Base-by-base conservation (phyloP, 1,139 yeast genomes). In the Blastobotrys buckinghamii region DNA sequence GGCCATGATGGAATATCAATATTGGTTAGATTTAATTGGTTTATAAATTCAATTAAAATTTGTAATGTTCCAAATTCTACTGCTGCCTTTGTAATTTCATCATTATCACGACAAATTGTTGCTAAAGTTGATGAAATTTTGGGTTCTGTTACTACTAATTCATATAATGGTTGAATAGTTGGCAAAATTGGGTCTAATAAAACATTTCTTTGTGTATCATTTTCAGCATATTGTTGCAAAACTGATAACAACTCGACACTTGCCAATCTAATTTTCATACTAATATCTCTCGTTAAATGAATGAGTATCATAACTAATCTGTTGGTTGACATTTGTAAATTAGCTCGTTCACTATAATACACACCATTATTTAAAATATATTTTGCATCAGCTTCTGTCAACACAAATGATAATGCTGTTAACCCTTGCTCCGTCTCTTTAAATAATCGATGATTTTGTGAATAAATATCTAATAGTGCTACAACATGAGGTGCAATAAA, bases 11-110 rank as follows among this genome's bases (percentile, higher is more conserved):
- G 62, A 34, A 58, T 49, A 34, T 34, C 38, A 34, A 10, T 13
- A 19, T 34, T 34, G 7, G 16, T 6, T 13, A 36, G 6, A 33
- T 52, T 53, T 36, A 49, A 51, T 13, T 51, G 48, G 48, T 51
- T 62, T 50, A 52, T 56, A 5, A 59, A 54, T 26, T 41, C 50
- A 36, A 57, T 56, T 12, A 67, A 52, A 43, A 59, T 59, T 33
- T 53, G 53, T 35, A 68, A 56, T 8, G 67, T 58, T 2, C 66
- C 68, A 9, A 66, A 65, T 45, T 68, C 72, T 16, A 60, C 64
- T 6, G 71, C 71, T 53, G 64, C 55, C 8, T 53, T 58, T 10
- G 71, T 64, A 39, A 61, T 54, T 22, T 59, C 58, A 22, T 60
- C 56, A 41, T 61, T 61, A 38, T 61, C 67, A 16, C 65, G 59